Evolutionary conservation across 2,329 filamentous ascomycete genomes (phyloP).

Genomic region (Pleurostoma richardsiae): DNA sequence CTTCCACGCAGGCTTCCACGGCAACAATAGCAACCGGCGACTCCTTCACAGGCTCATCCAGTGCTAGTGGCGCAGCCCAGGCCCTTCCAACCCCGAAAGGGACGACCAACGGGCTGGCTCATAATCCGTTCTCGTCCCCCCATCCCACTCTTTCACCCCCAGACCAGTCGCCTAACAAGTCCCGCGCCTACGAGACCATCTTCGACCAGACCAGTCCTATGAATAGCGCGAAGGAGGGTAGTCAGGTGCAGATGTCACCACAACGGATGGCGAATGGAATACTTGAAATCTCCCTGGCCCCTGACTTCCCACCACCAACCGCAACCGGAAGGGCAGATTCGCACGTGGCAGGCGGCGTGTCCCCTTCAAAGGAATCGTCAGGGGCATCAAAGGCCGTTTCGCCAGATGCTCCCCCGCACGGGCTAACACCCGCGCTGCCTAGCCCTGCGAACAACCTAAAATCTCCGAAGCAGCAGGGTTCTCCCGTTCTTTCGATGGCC

Average conservation of each 20-base stretch:
- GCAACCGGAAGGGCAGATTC: slow-evolving; percentile 13
- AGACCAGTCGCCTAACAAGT: slow-evolving; percentile 32
- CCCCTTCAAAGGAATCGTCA: slow-evolving; percentile 20
- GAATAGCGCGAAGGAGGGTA: slow-evolving; percentile 13
- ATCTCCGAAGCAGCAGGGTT: slow-evolving; percentile 8
- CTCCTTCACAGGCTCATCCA: neutral
- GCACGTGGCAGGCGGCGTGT: slow-evolving; percentile 9
- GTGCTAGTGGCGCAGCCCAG: neutral
- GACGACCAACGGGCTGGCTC: slow-evolving; percentile 21
- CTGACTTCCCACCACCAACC: neutral
- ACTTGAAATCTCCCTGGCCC: slow-evolving; percentile 5
- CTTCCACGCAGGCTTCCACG: slow-evolving; percentile 4
- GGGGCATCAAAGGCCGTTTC: slow-evolving; percentile 18
- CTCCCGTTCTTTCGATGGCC: slow-evolving; percentile 5
- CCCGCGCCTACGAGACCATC: slow-evolving; percentile 30
- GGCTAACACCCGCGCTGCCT: slow-evolving; percentile 6
- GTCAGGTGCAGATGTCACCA: slow-evolving; percentile 9
- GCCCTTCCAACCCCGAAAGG: slow-evolving; percentile 5
- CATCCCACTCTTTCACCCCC: slow-evolving; percentile 36
- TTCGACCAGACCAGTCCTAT: slow-evolving; percentile 24
- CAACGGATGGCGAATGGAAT: slow-evolving; percentile 1
- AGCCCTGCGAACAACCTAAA: slow-evolving; percentile 11
- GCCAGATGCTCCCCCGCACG: slow-evolving; percentile 10
- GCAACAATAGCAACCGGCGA: neutral
- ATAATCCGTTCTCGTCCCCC: slow-evolving; percentile 36